These are phyloP conservation scores for Collybiopsis confluens DNA, from an alignment of 768 basidiomycete species.

Conservation along the genomic window DNA sequence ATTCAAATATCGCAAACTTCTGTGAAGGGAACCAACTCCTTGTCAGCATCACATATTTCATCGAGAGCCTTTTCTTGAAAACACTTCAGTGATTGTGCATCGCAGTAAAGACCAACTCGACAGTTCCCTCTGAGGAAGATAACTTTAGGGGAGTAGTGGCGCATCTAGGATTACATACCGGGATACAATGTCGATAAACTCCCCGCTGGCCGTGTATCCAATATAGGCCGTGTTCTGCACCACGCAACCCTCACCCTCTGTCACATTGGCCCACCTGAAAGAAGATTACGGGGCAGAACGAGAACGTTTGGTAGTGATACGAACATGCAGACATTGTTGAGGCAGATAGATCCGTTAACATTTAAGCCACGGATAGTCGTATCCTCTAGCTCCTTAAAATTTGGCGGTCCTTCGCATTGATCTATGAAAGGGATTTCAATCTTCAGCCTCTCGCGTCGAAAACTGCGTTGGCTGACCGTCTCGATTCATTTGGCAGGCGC, in stretches of 20 bases:
- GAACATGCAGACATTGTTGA: conserved; percentile 81
- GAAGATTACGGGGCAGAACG: too few species aligned
- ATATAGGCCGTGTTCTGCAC: conserved; percentile 81
- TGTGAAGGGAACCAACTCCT: conserved; percentile 47
- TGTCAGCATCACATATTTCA: conserved; percentile 56
- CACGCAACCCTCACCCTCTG: conserved; percentile 56
- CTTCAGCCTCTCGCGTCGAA: too few species aligned
- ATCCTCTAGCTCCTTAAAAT: conserved; percentile 61
- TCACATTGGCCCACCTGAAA: conserved; percentile 73
- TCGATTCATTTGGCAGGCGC: conserved; percentile 79
- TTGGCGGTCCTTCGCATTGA: conserved; percentile 68
- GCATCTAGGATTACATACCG: conserved; percentile 41
- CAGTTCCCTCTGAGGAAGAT: conserved; percentile 60
- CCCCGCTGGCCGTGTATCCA: conserved; percentile 51
- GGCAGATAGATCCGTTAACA: conserved; percentile 78
- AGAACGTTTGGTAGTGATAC: conserved; percentile 20
- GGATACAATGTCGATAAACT: conserved; percentile 78
- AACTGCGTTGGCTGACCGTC: conserved; percentile 58
- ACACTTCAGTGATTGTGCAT: conserved; percentile 55
- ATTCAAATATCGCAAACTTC: neutral
- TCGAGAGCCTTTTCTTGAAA: conserved; percentile 53
- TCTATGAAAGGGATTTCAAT: conserved; percentile 38
- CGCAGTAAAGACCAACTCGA: conserved; percentile 69
- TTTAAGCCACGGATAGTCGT: conserved; percentile 63
- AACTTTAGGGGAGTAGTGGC: neutral